Base-by-base conservation (phyloP, 202 grass and related monocot species). In the Elaeis oleifera region DNA sequence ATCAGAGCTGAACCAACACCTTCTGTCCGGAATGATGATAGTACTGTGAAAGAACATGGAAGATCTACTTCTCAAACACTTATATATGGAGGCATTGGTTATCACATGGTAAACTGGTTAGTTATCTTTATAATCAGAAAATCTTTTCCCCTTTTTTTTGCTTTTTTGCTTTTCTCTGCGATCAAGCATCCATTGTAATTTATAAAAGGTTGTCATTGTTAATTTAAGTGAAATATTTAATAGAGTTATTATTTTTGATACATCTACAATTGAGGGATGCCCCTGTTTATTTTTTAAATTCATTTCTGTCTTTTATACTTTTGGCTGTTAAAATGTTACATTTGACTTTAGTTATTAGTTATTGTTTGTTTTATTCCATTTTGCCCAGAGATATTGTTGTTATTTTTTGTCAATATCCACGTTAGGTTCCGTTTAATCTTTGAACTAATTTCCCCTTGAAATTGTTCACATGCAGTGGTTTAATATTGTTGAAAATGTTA, bases 51-150 rank as follows among this genome's bases (percentile, higher is more conserved):
- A 56, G 77, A 64, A 54, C 71, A 59, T 78, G 71, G 52, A 48
- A 88, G 54, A 71, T 71, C 84, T 65, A 53, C 75, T 49, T 81
- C 73, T 60, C 87, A 94, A 65, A 84, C 62, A 20, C 88, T 99
- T 74, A 75, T 87, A 49, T 80, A 82, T 89, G 85, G 88, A 76
- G 88, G 95, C 81, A 85, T 99, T 80, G 86, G 85, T 39, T 99
- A 99, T 78, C 88, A 99, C 79, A 99, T 99, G 88, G 75, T 94
- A 80, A 99, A 99, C 88, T 94, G 94, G 95, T 99, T 80, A 94
- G 95, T 94, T 80, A 78, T 78, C 70, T 81, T 31, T 67, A 64
- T 25, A 27, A 51, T 50, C 19, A 2, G 7, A 39, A 1, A 39
- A 44, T 8, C 36, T 23, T 13, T 44, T 13, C 13, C 13, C 22